Evolutionary conservation across 1,284 basidiomycete genomes (phyloP), one percentile per base, ranked within the genome.

Genomic region (Malassezia yamatoensis): DNA sequence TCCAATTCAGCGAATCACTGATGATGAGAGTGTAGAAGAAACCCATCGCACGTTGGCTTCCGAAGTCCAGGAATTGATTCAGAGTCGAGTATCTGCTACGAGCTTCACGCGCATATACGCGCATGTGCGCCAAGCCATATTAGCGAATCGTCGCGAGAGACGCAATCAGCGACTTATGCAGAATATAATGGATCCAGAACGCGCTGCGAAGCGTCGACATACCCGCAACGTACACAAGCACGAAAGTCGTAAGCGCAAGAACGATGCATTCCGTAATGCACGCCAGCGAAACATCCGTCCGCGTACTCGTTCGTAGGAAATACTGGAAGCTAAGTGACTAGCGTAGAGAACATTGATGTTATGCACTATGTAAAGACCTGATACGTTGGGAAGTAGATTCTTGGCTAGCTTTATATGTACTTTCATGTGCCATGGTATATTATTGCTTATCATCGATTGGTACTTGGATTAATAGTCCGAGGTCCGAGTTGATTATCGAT

Each of bases 31-130:
- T 10, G 50, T 42, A 5, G 38, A 45, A 9, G 55, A 86, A 36
- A 88, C 90, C 48, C 78, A 98, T 36, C 88, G 88, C 74, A 82
- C 81, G 3, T 80, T 90, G 0, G 85, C 88, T 0, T 79, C 82
- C 12, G 91, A 99, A 75, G 78, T 98, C 11, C 86, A 90, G 67
- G 88, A 90, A 54, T 81, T 96, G 15, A 78, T 99, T 0, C 90
- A 90, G 70, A 75, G 77, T 43, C 88, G 88, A 78, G 85, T 94
- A 36, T 90, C 90, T 24, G 83, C 84, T 12, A 85, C 85, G 1
- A 81, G 80, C 53, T 98, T 94, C 76, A 83, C 89, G 3, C 75
- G 75, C 16, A 81, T 81, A 0, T 96, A 94, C 78, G 87, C 84
- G 62, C 80, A 80, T 52, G 85, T 96, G 51, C 81, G 88, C 38